Base-by-base conservation (phyloP, 768 basidiomycete genomes). In the Kwoniella mangroviensis region DNA sequence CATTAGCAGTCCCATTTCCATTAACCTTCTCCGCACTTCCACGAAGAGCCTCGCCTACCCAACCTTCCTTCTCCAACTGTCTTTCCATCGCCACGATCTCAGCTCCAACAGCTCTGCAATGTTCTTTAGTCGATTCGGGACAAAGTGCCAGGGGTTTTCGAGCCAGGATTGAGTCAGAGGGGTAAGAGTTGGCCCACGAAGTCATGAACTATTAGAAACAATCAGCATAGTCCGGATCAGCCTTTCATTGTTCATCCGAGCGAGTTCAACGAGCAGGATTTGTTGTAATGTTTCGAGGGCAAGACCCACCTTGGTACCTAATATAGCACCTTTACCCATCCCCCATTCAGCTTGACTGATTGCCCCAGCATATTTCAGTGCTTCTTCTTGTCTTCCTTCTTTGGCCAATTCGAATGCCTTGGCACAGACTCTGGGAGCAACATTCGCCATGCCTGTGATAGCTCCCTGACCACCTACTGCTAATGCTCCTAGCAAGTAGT, bases 371-470 rank as follows among this genome's bases (percentile, higher is more conserved):
- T 65, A 62, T 59, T 69, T 61, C 4, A 67, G 21, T 43, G 75
- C 75, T 65, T 76, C 69, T 15, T 59, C 63, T 1, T 26, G 26
- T 53, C 67, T 66, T 9, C 75, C 75, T 5, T 61, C 52, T 26
- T 68, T 43, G 59, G 68, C 69, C 12, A 76, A 65, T 66, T 76
- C 72, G 54, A 57, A 73, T 6, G 71, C 70, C 62, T 69, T 71
- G 58, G 68, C 64, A 43, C 65, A 71, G 21, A 69, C 72, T 49
- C 75, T 62, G 53, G 75, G 75, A 24, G 72, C 66, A n/a, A 75
- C 66, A 49, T 78, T 78, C 9, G 68, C 70, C 58, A 75, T 67
- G 22, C 76, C 76, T 19, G 76, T 74, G 59, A 78, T 75, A 56
- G 70, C 74, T 5, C 76, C 76, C n/a, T 71, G 43, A 4, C 61